Conservation (phyloP, 2,329 filamentous ascomycete genomes). For the Botryotinia globosa region DNA sequence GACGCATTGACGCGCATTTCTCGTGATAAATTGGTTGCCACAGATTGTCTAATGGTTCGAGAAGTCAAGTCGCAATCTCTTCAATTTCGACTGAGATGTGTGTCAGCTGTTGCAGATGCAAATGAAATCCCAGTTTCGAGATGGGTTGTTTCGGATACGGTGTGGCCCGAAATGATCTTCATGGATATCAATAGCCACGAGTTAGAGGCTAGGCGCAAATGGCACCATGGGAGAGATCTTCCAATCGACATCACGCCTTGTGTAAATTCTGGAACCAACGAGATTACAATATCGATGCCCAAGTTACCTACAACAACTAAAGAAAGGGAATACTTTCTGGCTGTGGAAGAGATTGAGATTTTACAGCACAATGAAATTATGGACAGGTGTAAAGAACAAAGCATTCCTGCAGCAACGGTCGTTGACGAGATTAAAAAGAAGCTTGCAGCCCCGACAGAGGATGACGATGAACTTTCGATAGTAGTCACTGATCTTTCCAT, state of each 20-base stretch:
- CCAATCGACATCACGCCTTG: constrained; percentile 69
- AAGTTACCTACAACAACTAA: constrained; percentile 37
- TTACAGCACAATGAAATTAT: constrained; percentile 46
- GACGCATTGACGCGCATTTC: constrained; percentile 29
- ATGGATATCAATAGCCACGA: constrained; percentile 61
- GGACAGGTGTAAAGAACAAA: constrained; percentile 41
- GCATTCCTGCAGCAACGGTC: constrained; percentile 49
- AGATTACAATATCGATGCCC: constrained; percentile 30
- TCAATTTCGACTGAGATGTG: constrained; percentile 68
- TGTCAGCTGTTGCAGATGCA: constrained; percentile 39
- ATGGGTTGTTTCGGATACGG: constrained; percentile 63
- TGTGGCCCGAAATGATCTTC: constrained; percentile 70
- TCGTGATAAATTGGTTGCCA: constrained; percentile 26
- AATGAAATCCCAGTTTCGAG: constrained; percentile 40
- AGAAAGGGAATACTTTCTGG: constrained; percentile 55
- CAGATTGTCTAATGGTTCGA: constrained; percentile 37
- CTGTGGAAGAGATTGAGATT: constrained; percentile 67
- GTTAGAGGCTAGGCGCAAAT: constrained; percentile 60
- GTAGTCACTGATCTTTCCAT: constrained; percentile 57
- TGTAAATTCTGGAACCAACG: constrained; percentile 28
- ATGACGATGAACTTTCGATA: constrained; percentile 59
- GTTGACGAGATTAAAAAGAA: constrained; percentile 55
- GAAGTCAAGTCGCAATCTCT: constrained; percentile 50
- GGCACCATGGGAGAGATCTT: constrained; percentile 71
- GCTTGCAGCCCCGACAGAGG: constrained; percentile 42